Evolutionary conservation across 1,284 basidiomycete genomes (phyloP).

Genomic region (Ceratobasidium sp.): DNA sequence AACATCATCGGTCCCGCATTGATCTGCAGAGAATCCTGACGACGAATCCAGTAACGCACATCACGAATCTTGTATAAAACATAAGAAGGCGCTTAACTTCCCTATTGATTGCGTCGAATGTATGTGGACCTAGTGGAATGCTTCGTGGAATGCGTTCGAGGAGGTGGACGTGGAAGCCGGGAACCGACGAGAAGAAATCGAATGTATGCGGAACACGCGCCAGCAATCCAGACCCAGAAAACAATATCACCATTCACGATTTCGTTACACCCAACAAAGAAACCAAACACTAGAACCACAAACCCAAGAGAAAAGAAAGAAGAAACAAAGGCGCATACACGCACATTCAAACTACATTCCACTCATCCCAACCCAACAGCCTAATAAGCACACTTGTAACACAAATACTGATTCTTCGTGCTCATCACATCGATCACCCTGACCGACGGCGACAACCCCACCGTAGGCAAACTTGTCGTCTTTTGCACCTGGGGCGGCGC

Average conservation of each 20-base stretch:
- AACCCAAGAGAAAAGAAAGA: too few relatives aligned
- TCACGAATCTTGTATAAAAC: slow-evolving; percentile 8
- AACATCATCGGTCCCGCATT: not conserved
- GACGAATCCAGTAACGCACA: slow-evolving; percentile 1
- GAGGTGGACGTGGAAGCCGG: too few relatives aligned
- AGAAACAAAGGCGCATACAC: too few relatives aligned
- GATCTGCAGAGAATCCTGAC: not conserved
- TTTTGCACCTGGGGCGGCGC: slow-evolving; percentile 1
- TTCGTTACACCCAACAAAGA: too few relatives aligned
- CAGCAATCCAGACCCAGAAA: too few relatives aligned
- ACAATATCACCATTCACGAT: too few relatives aligned
- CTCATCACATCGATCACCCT: slow-evolving; percentile 34
- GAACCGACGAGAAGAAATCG: not conserved
- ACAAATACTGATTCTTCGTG: slow-evolving; percentile 24
- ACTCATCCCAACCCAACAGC: not conserved
- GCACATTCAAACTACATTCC: too few relatives aligned
- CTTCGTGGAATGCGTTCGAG: too few relatives aligned
- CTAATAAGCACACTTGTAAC: slow-evolving; percentile 39
- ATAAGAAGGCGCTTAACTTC: not conserved
- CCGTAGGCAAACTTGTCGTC: slow-evolving; percentile 24
- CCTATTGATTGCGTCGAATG: not conserved
- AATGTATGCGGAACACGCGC: not conserved
- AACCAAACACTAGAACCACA: not conserved
- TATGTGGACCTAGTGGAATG: not conserved
- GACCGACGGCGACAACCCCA: not conserved